Conservation (phyloP, 768 basidiomycete genomes). For the Mycena albidolilacea region DNA sequence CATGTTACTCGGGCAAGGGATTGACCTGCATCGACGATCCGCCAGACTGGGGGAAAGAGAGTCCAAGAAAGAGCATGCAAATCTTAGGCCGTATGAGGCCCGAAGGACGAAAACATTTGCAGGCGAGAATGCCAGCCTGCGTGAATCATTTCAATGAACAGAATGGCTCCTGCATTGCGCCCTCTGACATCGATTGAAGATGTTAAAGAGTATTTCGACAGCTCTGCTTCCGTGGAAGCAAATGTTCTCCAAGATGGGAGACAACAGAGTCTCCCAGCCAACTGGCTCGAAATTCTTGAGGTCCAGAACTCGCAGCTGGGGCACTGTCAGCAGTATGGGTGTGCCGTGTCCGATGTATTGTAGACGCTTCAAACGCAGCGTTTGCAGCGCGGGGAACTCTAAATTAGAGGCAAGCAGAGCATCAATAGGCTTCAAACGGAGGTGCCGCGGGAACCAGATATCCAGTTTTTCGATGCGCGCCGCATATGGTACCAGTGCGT, state of each 20-base stretch:
- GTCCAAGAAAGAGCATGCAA: no score
- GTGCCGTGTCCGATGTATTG: no score
- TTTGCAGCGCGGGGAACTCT: background rate
- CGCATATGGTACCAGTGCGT: background rate
- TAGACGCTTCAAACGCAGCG: background rate
- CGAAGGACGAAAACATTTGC: no score
- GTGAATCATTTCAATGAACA: background rate
- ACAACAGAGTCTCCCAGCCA: background rate
- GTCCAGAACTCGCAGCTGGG: conserved; percentile 11
- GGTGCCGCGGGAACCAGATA: background rate
- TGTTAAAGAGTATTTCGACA: background rate
- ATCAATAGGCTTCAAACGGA: background rate
- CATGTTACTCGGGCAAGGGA: no score
- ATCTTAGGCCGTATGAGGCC: no score
- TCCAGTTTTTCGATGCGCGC: conserved; percentile 14
- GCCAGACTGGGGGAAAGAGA: no score
- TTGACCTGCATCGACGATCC: no score
- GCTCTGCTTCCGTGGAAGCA: background rate
- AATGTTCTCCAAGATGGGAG: conserved; percentile 8
- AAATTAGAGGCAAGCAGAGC: background rate
- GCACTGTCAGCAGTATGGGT: background rate
- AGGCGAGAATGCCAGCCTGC: no score
- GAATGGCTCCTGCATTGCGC: background rate
- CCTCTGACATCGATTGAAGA: background rate
- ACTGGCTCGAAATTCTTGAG: background rate